Evolutionary conservation across 192 early-diverging fungal genomes (phyloP).

Genomic region (Endogone sp.): DNA sequence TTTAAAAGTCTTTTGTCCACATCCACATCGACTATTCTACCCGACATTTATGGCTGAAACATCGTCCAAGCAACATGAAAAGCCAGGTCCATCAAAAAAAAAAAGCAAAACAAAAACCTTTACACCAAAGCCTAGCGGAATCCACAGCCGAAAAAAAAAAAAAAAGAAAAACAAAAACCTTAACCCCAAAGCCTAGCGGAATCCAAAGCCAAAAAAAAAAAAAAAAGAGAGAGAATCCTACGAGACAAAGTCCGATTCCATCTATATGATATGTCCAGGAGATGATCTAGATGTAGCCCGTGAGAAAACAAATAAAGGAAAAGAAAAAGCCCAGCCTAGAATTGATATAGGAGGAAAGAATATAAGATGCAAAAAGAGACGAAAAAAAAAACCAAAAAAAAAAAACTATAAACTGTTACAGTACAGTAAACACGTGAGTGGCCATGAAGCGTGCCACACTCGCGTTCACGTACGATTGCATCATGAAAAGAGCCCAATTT

Average conservation of each 20-base stretch:
- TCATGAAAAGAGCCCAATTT: too few relatives aligned
- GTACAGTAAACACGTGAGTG: too few relatives aligned
- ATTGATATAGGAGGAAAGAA: neutral
- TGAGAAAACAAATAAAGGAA: neutral
- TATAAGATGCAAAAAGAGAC: too few relatives aligned
- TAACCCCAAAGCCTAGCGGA: neutral
- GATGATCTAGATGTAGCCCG: slow-evolving; percentile 6
- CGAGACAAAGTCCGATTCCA: neutral
- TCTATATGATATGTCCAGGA: slow-evolving; percentile 1
- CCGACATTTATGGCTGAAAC: too few relatives aligned
- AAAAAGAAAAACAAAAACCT: slow-evolving; percentile 1
- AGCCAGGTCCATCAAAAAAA: too few relatives aligned
- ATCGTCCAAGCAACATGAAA: too few relatives aligned
- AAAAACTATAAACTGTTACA: too few relatives aligned
- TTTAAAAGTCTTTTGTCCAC: too few relatives aligned
- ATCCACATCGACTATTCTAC: too few relatives aligned
- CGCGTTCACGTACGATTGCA: too few relatives aligned
- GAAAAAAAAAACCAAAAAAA: neutral
- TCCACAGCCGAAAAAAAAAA: neutral
- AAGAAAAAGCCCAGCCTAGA: slow-evolving; percentile 2
- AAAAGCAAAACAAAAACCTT: too few relatives aligned
- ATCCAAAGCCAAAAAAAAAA: neutral
- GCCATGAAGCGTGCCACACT: too few relatives aligned
- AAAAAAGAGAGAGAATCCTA: neutral
- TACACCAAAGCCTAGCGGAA: neutral